A percentile compares a stretch with the other conserved stretches of the same genome.
phyloP scores from a whole-genome alignment of 1,139 yeast genomes.

The Pichia sp. region DNA sequence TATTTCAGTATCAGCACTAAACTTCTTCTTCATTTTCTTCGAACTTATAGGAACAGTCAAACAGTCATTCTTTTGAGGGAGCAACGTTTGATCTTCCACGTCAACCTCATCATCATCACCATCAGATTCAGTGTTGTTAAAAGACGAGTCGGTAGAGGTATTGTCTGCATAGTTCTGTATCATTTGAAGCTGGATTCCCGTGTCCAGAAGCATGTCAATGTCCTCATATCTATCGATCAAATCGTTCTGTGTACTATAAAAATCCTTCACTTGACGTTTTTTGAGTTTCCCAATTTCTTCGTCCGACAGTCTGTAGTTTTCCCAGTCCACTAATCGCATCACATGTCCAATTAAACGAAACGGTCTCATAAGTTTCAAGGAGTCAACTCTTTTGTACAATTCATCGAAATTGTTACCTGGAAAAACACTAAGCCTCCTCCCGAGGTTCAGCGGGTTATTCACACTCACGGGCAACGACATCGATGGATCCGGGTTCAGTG shows the following conservation, averaged over 20 bases:
- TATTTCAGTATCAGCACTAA: slow-evolving; percentile 3
- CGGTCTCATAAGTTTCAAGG: slow-evolving; percentile 48
- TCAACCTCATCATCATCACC: slow-evolving; percentile 22
- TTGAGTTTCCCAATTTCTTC: slow-evolving; percentile 30
- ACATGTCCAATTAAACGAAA: slow-evolving; percentile 53
- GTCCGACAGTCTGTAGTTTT: slow-evolving; percentile 26
- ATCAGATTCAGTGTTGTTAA: slow-evolving; percentile 20
- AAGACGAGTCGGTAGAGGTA: slow-evolving; percentile 15
- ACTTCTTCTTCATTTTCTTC: slow-evolving; percentile 4
- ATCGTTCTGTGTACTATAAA: slow-evolving; percentile 52
- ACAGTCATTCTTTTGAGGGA: background rate
- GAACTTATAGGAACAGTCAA: slow-evolving; percentile 2
- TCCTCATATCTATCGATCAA: slow-evolving; percentile 54
- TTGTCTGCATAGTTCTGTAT: slow-evolving; percentile 55
- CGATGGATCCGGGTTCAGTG: background rate
- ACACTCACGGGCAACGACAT: slow-evolving; percentile 18
- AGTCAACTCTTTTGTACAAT: slow-evolving; percentile 24
- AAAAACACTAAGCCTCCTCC: slow-evolving; percentile 24
- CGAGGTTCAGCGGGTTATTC: slow-evolving; percentile 20
- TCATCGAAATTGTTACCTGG: slow-evolving; percentile 18
- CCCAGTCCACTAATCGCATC: slow-evolving; percentile 42
- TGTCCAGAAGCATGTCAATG: slow-evolving; percentile 64
- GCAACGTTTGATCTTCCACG: background rate
- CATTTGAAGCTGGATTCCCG: slow-evolving; percentile 66
- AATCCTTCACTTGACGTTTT: slow-evolving; percentile 32